These are phyloP conservation scores for Penicillium freii DNA, from an alignment of 2,329 filamentous ascomycete genomes.

Conservation along the genomic window DNA sequence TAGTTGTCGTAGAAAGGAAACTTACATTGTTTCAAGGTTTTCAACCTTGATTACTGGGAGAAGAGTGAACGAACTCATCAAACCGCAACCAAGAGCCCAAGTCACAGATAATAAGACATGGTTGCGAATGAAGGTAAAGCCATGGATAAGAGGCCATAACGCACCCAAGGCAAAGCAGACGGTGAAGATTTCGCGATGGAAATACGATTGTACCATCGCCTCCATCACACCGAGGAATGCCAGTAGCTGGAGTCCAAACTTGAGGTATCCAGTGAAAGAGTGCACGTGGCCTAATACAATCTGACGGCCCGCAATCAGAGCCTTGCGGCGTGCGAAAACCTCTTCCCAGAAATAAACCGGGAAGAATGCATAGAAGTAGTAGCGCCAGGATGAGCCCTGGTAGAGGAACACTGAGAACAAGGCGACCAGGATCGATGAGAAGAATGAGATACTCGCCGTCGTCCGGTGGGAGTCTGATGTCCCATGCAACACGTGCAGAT, in stretches of 20 bases:
- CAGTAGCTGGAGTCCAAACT: constrained; percentile 62
- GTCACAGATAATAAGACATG: constrained; percentile 64
- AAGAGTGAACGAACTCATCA: constrained; percentile 89
- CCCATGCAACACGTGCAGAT: constrained; percentile 79
- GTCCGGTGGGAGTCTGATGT: constrained; percentile 64
- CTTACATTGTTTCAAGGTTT: constrained; percentile 68
- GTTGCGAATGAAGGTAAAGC: constrained; percentile 65
- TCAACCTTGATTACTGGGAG: constrained; percentile 85
- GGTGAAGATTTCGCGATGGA: constrained; percentile 83
- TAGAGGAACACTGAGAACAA: constrained; percentile 77
- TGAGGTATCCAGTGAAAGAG: constrained; percentile 56
- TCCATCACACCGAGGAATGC: constrained; percentile 73
- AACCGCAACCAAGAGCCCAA: constrained; percentile 73
- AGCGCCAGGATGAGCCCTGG: constrained; percentile 75
- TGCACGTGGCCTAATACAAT: constrained; percentile 68
- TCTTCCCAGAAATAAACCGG: constrained; percentile 97
- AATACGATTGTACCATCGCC: constrained; percentile 84
- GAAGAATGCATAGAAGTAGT: constrained; percentile 90
- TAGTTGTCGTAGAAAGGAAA: constrained; percentile 28
- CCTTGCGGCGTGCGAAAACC: constrained; percentile 73
- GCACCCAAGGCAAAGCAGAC: constrained; percentile 71
- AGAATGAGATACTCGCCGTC: constrained; percentile 59
- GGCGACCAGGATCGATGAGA: constrained; percentile 71
- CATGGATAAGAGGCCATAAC: constrained; percentile 76
- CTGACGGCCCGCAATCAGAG: constrained; percentile 64